Percentiles rank a stretch among this genome's conserved stretches.
Evolutionary conservation across 2,329 filamentous ascomycete species (phyloP).

Genomic region (Cladophialophora carrionii): DNA sequence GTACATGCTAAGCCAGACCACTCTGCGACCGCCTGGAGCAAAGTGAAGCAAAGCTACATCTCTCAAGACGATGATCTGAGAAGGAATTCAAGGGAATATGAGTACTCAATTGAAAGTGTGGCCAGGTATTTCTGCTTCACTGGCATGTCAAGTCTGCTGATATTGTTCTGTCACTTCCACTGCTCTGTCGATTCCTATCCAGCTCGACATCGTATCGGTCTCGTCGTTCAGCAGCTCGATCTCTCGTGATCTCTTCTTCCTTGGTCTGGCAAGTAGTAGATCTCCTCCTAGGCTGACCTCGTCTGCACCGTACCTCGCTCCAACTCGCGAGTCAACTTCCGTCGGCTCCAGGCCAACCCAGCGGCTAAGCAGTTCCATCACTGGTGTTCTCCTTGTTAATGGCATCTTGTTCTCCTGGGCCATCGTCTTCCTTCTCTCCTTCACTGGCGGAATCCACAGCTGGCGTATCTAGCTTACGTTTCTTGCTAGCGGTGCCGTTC

Average conservation of each 20-base stretch:
- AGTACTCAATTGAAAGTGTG: not conserved
- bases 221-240: not conserved
- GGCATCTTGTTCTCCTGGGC: not conserved
- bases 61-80: not conserved
- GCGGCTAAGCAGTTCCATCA: not conserved
- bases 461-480: not conserved
- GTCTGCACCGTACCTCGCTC: not conserved
- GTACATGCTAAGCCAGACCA: not conserved
- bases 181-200: not conserved
- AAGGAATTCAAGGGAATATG: not conserved
- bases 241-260: not conserved
- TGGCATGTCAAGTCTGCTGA: not conserved
- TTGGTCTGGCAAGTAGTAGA: not conserved
- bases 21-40: not conserved
- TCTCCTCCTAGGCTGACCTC: not conserved
- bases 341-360: not conserved
- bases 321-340: not conserved
- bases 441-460: not conserved
- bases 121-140: not conserved
- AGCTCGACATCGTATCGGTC: not conserved
- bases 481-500: conserved; percentile 1
- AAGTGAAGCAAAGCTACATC: not conserved
- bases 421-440: not conserved
- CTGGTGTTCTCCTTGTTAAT: not conserved
- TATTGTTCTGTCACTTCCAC: not conserved